Evolutionary conservation across 108 stramenopile species (phyloP).

Genomic region (Seminavis robusta): DNA sequence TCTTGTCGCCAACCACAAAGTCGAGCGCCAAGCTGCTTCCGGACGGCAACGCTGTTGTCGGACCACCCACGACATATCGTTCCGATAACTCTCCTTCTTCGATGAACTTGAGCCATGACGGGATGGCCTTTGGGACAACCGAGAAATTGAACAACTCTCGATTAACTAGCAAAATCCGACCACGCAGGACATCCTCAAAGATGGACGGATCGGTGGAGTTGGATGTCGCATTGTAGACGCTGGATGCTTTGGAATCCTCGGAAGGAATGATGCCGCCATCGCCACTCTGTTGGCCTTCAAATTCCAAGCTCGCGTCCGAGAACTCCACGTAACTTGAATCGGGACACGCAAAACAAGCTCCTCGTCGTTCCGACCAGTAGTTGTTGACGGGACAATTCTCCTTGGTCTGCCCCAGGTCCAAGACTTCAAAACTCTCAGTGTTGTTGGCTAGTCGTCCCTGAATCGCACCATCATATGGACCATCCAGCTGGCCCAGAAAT

Average conservation of each 20-base stretch:
- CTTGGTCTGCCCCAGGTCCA: slow-evolving; percentile 27
- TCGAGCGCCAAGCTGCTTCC: not conserved
- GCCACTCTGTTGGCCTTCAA: no score
- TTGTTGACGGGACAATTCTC: slow-evolving; percentile 8
- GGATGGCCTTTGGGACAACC: slow-evolving; percentile 5
- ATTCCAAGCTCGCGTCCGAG: no score
- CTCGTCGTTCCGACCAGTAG: no score
- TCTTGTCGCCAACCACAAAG: not conserved
- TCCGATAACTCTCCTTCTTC: no score
- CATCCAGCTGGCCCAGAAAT: slow-evolving; percentile 15
- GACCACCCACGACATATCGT: not conserved
- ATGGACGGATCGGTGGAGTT: no score
- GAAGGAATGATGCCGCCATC: no score
- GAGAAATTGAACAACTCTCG: not conserved
- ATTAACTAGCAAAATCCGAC: slow-evolving; percentile 5
- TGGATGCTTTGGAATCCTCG: no score
- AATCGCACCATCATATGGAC: slow-evolving; percentile 22
- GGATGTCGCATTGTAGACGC: no score
- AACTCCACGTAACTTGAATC: not conserved
- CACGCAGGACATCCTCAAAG: no score
- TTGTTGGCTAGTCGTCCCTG: slow-evolving; percentile 33
- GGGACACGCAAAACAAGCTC: slow-evolving; percentile 19
- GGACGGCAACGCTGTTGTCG: not conserved
- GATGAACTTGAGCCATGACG: slow-evolving; percentile 2
- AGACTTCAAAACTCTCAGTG: slow-evolving; percentile 5